Base-by-base conservation (phyloP, 2,329 filamentous ascomycete genomes). In the Fusarium siculi region DNA sequence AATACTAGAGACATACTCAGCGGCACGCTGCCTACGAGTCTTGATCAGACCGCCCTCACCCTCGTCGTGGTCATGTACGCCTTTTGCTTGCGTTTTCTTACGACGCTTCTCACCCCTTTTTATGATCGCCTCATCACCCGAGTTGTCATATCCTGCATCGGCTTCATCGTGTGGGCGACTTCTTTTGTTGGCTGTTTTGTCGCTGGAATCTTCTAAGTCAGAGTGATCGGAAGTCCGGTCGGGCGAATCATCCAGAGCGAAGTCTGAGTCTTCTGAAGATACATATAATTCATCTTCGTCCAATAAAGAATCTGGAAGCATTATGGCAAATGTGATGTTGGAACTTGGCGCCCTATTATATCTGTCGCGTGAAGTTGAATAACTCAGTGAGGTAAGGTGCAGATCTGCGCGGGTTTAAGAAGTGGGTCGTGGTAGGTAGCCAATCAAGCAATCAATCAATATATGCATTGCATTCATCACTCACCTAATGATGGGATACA, bases 261-360 rank as follows among this genome's bases (percentile, higher is more conserved):
- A 94, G 78, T 94, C 92, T 15, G 92, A 93, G 79, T 94, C 92
- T 74, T 93, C 90, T 7, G 91, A 91, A 4, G 92, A 93, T 21
- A 86, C 89, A 76, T 93, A 93, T 66, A 89, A 84, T 66, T 89
- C 87, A 37, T 89, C 86, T 28, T 87, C 85, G 23, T 87, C 85
- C 57, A 79, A 78, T 62, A 80, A 73, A 25, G 81, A 79, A 53
- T 86, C 84, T 53, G 81, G 76, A 18, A 83, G 75, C 87, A 88
- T 89, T 58, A 70, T 82, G 63, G 60, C 52, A 36, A 30, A n/a
- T 55, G 36, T 19, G 47, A 53, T 64, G 56, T 59, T 65, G 42
- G 14, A 37, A 21, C 28, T 25, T 40, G 50, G 25, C 21, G 43
- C 37, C 44, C 40, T 47, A 12, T 25, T 46, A 25, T 37, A 25